Evolutionary conservation across 345 rosid genomes (phyloP).

Genomic region (Mangifera indica): DNA sequence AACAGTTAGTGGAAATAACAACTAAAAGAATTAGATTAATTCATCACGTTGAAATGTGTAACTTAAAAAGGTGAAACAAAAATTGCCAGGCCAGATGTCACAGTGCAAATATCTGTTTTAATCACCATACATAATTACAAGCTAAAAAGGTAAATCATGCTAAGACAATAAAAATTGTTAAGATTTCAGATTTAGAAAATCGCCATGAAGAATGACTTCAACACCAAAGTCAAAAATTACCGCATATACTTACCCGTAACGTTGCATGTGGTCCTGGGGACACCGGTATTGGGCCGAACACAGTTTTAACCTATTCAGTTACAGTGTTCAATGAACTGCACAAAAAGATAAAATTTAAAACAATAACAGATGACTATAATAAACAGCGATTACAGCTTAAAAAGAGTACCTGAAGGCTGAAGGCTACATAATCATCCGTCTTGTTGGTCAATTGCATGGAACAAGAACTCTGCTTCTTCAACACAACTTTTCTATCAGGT

Average conservation of each 20-base stretch:
- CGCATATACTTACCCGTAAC: constrained; percentile 51
- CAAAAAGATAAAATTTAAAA: background rate
- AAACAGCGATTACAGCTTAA: background rate
- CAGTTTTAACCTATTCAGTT: constrained; percentile 70
- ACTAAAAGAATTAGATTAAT: background rate
- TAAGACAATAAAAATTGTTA: no score
- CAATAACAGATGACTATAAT: background rate
- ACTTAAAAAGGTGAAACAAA: no score
- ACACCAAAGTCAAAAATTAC: background rate
- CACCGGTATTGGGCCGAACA: constrained; percentile 85
- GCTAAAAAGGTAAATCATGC: no score
- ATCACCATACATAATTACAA: no score
- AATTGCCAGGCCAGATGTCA: no score
- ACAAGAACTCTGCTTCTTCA: constrained; percentile 80
- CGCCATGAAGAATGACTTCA: background rate
- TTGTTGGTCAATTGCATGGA: constrained; percentile 77
- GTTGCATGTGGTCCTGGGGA: constrained; percentile 62
- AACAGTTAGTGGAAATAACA: background rate
- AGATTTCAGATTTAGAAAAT: background rate
- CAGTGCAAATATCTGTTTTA: no score
- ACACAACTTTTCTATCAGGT: constrained; percentile 51
- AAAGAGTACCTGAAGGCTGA: constrained; percentile 62
- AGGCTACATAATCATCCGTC: constrained; percentile 59
- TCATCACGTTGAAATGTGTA: no score
- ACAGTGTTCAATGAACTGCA: background rate